A percentile compares a stretch with the other conserved stretches of the same genome.
phyloP scores from a whole-genome alignment of 805 yeast species.

The Myxozyma neotropica region DNA sequence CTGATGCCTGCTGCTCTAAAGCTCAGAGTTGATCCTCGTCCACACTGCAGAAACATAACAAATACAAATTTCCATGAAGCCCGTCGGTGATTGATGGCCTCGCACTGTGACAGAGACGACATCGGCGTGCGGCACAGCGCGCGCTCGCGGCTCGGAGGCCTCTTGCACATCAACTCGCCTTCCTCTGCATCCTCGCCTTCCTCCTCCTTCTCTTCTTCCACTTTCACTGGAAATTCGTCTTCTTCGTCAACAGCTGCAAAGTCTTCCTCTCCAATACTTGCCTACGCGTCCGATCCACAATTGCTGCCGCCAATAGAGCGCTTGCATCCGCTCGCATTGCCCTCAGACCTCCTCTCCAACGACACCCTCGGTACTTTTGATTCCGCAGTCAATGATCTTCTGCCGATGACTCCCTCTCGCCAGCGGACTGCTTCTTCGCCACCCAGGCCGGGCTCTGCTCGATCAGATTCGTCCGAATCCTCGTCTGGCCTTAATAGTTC shows the following conservation, averaged over 20 bases:
- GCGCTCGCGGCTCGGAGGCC: background rate
- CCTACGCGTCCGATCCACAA: background rate
- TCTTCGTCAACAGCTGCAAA: no score
- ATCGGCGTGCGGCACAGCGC: background rate
- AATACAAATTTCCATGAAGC: no score
- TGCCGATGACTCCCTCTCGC: background rate
- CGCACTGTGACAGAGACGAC: background rate
- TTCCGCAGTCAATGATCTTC: background rate
- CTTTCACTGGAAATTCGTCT: background rate
- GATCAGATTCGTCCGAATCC: background rate
- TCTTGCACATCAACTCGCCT: background rate
- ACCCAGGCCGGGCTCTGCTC: background rate
- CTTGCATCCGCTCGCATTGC: constrained; percentile 14
- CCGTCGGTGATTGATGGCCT: no score
- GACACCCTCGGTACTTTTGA: background rate
- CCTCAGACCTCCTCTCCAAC: constrained; percentile 4
- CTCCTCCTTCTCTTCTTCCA: background rate
- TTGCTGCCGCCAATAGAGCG: constrained; percentile 18
- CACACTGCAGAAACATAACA: no score
- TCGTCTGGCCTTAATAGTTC: background rate
- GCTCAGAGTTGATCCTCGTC: no score
- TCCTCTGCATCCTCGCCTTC: background rate
- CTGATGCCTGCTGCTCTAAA: no score
- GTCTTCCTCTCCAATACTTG: no score
- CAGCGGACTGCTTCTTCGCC: constrained; percentile 6